These are phyloP conservation scores for Pythium aristosporum DNA, from an alignment of 352 stramenopile species.

Conservation along the genomic window DNA sequence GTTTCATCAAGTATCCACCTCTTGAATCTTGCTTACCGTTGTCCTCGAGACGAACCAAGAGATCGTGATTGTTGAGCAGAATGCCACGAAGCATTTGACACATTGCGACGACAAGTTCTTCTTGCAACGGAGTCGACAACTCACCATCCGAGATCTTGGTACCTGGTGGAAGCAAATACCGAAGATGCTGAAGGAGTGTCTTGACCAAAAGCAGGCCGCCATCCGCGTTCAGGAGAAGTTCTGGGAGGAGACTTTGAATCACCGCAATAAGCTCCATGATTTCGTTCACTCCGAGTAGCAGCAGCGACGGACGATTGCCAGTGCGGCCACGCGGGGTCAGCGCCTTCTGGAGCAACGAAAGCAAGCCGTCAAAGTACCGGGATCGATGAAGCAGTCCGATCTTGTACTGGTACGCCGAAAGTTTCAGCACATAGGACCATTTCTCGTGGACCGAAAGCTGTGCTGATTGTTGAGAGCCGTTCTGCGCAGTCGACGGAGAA, in stretches of 20 bases:
- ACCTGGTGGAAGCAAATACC: constrained; percentile 67
- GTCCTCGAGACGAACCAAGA: constrained; percentile 80
- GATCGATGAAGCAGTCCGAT: constrained; percentile 65
- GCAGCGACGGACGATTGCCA: constrained; percentile 40
- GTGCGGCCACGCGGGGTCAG: constrained; percentile 50
- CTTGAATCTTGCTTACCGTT: constrained; percentile 46
- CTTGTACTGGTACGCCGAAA: constrained; percentile 85
- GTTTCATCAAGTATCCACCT: constrained; percentile 2
- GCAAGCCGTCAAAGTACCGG: constrained; percentile 76
- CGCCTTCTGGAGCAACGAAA: constrained; percentile 78
- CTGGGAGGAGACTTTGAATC: constrained; percentile 68
- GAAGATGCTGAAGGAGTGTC: constrained; percentile 72
- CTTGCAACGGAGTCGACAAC: constrained; percentile 46
- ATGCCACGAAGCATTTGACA: constrained; percentile 77
- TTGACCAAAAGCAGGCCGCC: constrained; percentile 69
- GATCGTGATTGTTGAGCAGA: constrained; percentile 62
- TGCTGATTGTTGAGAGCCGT: constrained; percentile 12
- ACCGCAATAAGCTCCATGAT: constrained; percentile 74
- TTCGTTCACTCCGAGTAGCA: constrained; percentile 67
- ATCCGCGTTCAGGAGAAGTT: constrained; percentile 61
- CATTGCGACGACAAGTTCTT: constrained; percentile 66
- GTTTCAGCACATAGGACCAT: constrained; percentile 80
- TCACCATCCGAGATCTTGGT: constrained; percentile 35
- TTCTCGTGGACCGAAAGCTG: constrained; percentile 63
- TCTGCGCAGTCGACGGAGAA: constrained; percentile 5